A percentile compares a stretch with the other conserved stretches of the same genome.
These are phyloP conservation scores for Nothophytophthora sp. DNA, from an alignment of 352 stramenopile genomes.

Conservation along the genomic window DNA sequence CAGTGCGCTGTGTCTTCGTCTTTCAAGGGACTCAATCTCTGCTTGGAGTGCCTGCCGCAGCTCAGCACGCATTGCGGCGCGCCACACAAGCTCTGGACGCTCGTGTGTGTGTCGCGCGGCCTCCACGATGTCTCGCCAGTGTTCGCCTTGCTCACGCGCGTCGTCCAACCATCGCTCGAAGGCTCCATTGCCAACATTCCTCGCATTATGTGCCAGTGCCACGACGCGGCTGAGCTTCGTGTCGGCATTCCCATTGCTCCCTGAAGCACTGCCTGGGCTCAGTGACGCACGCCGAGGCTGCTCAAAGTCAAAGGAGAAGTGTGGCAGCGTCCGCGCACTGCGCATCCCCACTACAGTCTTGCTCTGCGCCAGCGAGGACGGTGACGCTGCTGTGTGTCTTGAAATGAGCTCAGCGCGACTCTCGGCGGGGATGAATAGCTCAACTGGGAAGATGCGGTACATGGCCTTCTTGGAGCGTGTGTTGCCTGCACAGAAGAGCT, in stretches of 20 bases:
- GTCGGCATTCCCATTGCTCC: constrained; percentile 38
- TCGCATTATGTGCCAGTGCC: constrained; percentile 31
- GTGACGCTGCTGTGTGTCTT: constrained; percentile 51
- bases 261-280: constrained; percentile 8
- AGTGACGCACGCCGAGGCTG: constrained; percentile 25
- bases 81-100: constrained; percentile 74
- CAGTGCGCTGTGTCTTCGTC: constrained; percentile 7
- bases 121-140: constrained; percentile 75
- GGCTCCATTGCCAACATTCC: constrained; percentile 35
- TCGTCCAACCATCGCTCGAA: constrained; percentile 72
- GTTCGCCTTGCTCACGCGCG: constrained; percentile 65
- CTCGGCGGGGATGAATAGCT: constrained; percentile 74
- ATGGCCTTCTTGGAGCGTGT: constrained; percentile 76
- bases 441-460: constrained; percentile 78
- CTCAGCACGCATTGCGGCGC: constrained; percentile 60
- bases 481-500: constrained; percentile 85
- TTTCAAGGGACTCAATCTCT: constrained; percentile 59
- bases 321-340: constrained; percentile 50
- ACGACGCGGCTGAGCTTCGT: constrained; percentile 44
- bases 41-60: constrained; percentile 48
- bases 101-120: constrained; percentile 59
- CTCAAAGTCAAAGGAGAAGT: constrained; percentile 76
- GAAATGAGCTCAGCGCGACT: constrained; percentile 53
- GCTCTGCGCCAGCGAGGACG: constrained; percentile 26
- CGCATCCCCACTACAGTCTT: constrained; percentile 18